Conservation (phyloP, 768 basidiomycete genomes). For the Terana coerulea region DNA sequence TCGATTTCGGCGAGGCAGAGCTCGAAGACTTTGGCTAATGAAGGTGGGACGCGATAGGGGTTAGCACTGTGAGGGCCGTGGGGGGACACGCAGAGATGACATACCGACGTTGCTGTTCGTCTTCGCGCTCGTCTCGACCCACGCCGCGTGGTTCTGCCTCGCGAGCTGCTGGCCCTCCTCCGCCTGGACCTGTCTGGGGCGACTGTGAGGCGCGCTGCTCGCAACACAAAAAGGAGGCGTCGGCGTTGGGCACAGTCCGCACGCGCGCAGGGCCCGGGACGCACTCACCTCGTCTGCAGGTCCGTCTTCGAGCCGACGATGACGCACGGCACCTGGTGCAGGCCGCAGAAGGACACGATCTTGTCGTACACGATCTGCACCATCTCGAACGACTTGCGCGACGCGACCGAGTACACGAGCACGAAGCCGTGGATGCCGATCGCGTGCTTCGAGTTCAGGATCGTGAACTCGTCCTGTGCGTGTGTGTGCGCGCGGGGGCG, state of each 20-base stretch:
- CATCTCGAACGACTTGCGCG: slow-evolving; percentile 91
- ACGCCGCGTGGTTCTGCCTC: slow-evolving; percentile 66
- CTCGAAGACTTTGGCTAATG: slow-evolving; percentile 85
- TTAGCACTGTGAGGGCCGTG: slow-evolving; percentile 1
- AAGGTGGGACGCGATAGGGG: slow-evolving; percentile 26
- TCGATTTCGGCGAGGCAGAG: slow-evolving; percentile 81
- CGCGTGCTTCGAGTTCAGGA: slow-evolving; percentile 89
- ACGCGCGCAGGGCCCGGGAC: slow-evolving; percentile 2
- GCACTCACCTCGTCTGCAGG: slow-evolving; percentile 64
- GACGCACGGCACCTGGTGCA: slow-evolving; percentile 84
- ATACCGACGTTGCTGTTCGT: slow-evolving; percentile 84
- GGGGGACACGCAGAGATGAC: background rate
- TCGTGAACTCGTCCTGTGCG: slow-evolving; percentile 88
- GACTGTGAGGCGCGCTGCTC: slow-evolving; percentile 30
- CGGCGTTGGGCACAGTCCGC: slow-evolving; percentile 2
- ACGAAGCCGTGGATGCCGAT: slow-evolving; percentile 97
- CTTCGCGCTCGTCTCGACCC: slow-evolving; percentile 88
- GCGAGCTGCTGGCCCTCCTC: slow-evolving; percentile 78
- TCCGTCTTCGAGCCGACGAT: slow-evolving; percentile 94
- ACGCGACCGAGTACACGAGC: slow-evolving; percentile 92
- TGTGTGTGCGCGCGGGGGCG: background rate
- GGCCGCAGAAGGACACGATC: slow-evolving; percentile 83
- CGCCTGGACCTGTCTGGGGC: slow-evolving; percentile 64
- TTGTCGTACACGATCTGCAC: slow-evolving; percentile 91
- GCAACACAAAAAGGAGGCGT: slow-evolving; percentile 1